Evolutionary conservation across 169 alveolate genomes (phyloP).

Genomic region (Eimeria falciformis): DNA sequence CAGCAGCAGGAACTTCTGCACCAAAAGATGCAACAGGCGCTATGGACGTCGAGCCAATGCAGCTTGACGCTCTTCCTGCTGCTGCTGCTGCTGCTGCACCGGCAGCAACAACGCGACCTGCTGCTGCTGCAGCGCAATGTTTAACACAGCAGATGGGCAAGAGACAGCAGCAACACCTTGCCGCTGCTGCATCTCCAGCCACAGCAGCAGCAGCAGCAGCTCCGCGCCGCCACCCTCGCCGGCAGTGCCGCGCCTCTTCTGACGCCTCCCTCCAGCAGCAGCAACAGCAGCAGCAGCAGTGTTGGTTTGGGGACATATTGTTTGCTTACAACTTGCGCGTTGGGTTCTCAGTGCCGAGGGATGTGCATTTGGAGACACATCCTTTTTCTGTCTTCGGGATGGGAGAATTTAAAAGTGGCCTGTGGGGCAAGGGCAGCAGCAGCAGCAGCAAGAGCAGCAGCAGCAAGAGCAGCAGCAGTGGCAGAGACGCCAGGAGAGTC

Average conservation of each 20-base stretch:
- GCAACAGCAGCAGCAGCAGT: slow-evolving; percentile 63
- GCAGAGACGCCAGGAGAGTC: slow-evolving; percentile 32
- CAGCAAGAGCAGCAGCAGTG: slow-evolving; percentile 38
- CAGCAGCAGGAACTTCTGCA: slow-evolving; percentile 3
- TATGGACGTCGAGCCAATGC: neutral
- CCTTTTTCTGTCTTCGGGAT: slow-evolving; percentile 65
- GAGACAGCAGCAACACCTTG: neutral
- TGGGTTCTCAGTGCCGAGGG: slow-evolving; percentile 47
- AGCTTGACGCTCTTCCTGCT: neutral
- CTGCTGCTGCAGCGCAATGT: slow-evolving; percentile 1
- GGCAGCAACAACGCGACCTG: neutral
- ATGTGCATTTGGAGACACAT: slow-evolving; percentile 53
- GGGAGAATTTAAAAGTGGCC: slow-evolving; percentile 74
- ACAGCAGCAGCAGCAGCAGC: neutral
- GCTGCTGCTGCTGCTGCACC: neutral
- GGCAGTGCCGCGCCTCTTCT: neutral
- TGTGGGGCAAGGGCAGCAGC: slow-evolving; percentile 75
- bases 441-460: slow-evolving; percentile 46
- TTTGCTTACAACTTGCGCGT: slow-evolving; percentile 64
- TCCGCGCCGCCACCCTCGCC: neutral
- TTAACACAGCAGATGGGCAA: neutral
- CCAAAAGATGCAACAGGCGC: neutral
- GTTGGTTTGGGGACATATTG: slow-evolving; percentile 61
- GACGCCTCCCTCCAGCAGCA: neutral
- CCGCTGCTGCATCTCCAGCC: neutral